These are phyloP conservation scores for Stephanodiscus triporus DNA, from an alignment of 108 stramenopile genomes.

Conservation along the genomic window DNA sequence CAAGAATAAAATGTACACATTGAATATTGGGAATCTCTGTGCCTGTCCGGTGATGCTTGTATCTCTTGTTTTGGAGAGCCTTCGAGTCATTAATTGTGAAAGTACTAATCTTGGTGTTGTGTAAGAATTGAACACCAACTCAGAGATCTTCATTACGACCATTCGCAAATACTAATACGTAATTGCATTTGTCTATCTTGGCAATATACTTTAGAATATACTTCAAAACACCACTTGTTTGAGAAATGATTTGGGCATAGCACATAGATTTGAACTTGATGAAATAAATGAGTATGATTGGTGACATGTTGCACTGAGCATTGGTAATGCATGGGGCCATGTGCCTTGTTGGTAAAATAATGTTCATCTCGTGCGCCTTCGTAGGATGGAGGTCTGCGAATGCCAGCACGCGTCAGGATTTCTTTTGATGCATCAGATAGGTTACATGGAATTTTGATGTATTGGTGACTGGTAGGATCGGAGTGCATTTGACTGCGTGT, in stretches of 20 bases:
- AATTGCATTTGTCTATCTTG: background rate
- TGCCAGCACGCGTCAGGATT: too few species aligned
- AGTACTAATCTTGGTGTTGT: background rate
- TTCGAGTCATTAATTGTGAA: background rate
- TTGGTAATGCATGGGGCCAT: conserved; percentile 11
- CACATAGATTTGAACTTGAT: background rate
- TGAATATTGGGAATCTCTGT: background rate
- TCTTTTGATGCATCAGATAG: too few species aligned
- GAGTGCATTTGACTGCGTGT: too few species aligned
- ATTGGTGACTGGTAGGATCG: too few species aligned
- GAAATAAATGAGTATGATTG: background rate
- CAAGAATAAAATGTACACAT: background rate
- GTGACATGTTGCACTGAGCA: conserved; percentile 16
- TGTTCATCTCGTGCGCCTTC: too few species aligned
- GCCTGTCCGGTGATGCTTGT: conserved; percentile 2
- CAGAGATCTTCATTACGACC: background rate
- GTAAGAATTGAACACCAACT: background rate
- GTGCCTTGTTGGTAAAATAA: background rate
- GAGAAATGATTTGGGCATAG: background rate
- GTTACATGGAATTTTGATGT: too few species aligned
- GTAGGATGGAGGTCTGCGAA: too few species aligned
- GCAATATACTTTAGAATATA: conserved; percentile 4
- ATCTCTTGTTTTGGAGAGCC: background rate
- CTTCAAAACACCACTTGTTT: background rate
- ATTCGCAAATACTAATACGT: background rate